Base-by-base conservation (phyloP, 208 protist species). In the Wallacemonas sp. region DNA sequence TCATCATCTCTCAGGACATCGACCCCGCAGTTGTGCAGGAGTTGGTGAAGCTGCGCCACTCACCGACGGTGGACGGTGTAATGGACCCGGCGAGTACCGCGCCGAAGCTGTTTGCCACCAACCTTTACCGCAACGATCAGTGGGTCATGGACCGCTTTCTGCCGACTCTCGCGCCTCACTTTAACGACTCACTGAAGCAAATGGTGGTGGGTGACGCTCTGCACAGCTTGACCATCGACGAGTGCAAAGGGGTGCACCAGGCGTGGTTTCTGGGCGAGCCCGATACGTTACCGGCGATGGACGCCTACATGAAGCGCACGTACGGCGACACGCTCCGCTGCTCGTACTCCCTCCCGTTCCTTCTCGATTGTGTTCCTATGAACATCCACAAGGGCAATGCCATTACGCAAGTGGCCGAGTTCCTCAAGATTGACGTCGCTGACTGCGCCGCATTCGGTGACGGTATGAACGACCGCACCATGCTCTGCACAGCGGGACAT, bases 1-100 rank as follows among this genome's bases (percentile, higher is more conserved):
- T 74, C 1, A 68, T 88, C 64, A 32, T 79, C 41, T 52, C 63
- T 44, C 57, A 73, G 15, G 58, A 80, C 61, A 74, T 88, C 21
- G 63, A 64, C 62, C 59, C 73, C 0, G 29, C n/a, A 0, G 4
- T 79, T 19, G 71, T 73, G 42, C 69, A 65, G 21, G 54, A 68
- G 42, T 37, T 87, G 5, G 70, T 64, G 3, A 52, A 50, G 19
- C 41, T 76, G n/a, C 50, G 24, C 12, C 24, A 39, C 30, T 15
- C 38, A 3, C 59, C 59, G 9, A 38, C 15, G 17, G 19, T 42
- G 21, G 27, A 53, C 0, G 33, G 33, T 3, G 29, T 41, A 9
- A n/a, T 54, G 19, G 38, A 65, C 59, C 48, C 32, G 2, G 32
- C 30, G 2, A 27, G 44, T 60, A 24, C 22, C 4, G n/a, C 29